phyloP scores from a whole-genome alignment of 1,284 basidiomycete species.

The Trichosporon inkin region DNA sequence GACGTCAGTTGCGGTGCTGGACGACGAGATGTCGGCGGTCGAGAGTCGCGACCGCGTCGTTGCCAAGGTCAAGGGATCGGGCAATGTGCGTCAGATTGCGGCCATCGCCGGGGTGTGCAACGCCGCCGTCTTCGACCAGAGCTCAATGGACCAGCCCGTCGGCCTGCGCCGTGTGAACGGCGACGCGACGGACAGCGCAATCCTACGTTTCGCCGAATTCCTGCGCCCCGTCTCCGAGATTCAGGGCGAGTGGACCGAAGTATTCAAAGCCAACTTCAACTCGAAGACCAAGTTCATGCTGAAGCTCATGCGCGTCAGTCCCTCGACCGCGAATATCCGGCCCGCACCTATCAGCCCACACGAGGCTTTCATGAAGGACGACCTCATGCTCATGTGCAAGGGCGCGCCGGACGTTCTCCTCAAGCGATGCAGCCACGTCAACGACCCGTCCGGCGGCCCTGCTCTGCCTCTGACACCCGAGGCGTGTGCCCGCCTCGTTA shows the following conservation, averaged over 20 bases:
- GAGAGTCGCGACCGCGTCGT: constrained; percentile 42
- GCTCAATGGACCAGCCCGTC: constrained; percentile 49
- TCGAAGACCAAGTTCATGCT: constrained; percentile 67
- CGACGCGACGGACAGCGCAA: constrained; percentile 61
- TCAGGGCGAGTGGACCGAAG: constrained; percentile 46
- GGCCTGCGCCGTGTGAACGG: constrained; percentile 57
- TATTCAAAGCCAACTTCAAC: constrained; percentile 57
- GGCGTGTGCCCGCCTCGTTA: constrained; percentile 39
- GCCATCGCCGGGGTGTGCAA: constrained; percentile 60
- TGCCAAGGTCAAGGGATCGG: constrained; percentile 12
- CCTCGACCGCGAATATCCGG: background rate
- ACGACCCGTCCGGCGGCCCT: constrained; percentile 49
- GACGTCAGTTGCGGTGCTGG: constrained; percentile 53
- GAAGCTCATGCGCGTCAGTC: constrained; percentile 37
- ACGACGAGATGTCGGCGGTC: constrained; percentile 39
- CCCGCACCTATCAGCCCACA: constrained; percentile 6
- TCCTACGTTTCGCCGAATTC: constrained; percentile 60
- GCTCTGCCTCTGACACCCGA: constrained; percentile 46
- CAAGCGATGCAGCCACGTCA: constrained; percentile 52
- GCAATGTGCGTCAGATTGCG: constrained; percentile 47
- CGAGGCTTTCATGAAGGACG: constrained; percentile 26
- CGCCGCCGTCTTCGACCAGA: constrained; percentile 57
- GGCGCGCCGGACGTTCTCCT: constrained; percentile 62
- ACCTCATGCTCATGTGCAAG: constrained; percentile 55
- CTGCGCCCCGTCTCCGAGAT: constrained; percentile 45